Evolutionary conservation across 129 eudicot species (phyloP), one percentile per base, ranked within the genome.

Genomic region (Lactuca sativa): DNA sequence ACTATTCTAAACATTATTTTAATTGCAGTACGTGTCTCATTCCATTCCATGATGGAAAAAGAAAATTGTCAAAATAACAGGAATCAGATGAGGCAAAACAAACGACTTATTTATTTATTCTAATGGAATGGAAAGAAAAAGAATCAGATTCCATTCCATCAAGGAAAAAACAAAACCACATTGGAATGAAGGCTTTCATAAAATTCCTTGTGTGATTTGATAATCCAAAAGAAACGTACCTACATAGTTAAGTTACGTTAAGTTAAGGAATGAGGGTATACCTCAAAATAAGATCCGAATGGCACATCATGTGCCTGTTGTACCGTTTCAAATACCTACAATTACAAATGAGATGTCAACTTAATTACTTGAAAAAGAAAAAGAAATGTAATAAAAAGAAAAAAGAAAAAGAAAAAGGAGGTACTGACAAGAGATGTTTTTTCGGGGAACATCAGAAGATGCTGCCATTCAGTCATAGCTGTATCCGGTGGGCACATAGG

Each of bases 281-380:
- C 98, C 98, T 92, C 98, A 78, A 92, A 92, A 59, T 74, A 84
- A 60, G 96, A 84, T 16, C 98, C 96, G 85, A 92, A 92, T 63
- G 98, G 98, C 65, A 92, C 98, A 80, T 92, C 98, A 71, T 92
- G 98, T 7, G 96, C 96, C 81, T 89, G 98, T 71, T 87, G 95
- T 70, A 86, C 96, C 43, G 95, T 89, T 81, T 92, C 98, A 77
- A 92, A 89, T 65, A 89, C 96, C 98, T 92, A 74, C 36, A 56
- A 18, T 31, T 9, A 47, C 25, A 12, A 36, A 36, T 12, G 33
- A 59, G 41, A 6, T 18, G 11, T 25, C 40, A 51, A 36, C 9
- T 51, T 31, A 67, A 49, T 30, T 31, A 67, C 38, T 34, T 25
- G 30, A 25, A 25, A 25, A 25, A 25, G 21, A 21, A 64, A 11